Percentiles rank a stretch among this genome's conserved stretches.
These are phyloP conservation scores for Suhomyces choctaworum DNA, from an alignment of 1,139 yeast genomes.

Conservation along the genomic window DNA sequence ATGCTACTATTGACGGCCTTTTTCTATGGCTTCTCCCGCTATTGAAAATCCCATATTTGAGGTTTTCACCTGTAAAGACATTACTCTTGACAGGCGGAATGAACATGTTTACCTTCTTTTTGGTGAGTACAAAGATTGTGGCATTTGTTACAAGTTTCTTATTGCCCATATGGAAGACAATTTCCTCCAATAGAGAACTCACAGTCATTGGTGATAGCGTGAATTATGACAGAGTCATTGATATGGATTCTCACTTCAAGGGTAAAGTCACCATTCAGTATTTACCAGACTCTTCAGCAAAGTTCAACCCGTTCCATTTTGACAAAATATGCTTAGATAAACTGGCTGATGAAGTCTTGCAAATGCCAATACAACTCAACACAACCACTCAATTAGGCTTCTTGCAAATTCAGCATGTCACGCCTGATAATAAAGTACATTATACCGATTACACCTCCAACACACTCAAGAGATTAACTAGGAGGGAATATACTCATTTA, in stretches of 20 bases:
- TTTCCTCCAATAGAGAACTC: slow-evolving; percentile 57
- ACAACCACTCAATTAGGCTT: slow-evolving; percentile 73
- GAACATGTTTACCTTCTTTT: slow-evolving; percentile 40
- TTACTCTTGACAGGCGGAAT: slow-evolving; percentile 41
- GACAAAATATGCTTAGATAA: slow-evolving; percentile 58
- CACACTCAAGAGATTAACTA: slow-evolving; percentile 50
- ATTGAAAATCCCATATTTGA: slow-evolving; percentile 71
- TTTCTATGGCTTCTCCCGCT: slow-evolving; percentile 71
- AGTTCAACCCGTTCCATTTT: slow-evolving; percentile 71
- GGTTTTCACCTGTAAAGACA: slow-evolving; percentile 57
- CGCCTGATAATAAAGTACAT: slow-evolving; percentile 52
- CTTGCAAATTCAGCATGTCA: slow-evolving; percentile 64
- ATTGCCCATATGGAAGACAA: slow-evolving; percentile 47
- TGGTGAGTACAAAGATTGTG: slow-evolving; percentile 41
- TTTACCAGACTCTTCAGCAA: slow-evolving; percentile 88
- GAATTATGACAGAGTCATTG: slow-evolving; percentile 45
- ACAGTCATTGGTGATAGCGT: slow-evolving; percentile 64
- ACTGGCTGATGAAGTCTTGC: slow-evolving; percentile 20
- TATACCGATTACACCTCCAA: slow-evolving; percentile 56
- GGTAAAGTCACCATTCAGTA: slow-evolving; percentile 86
- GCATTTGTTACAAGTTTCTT: slow-evolving; percentile 37
- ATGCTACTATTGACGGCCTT: slow-evolving; percentile 68
- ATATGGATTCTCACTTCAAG: slow-evolving; percentile 72
- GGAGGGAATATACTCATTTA: slow-evolving; percentile 43
- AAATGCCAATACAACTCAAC: slow-evolving; percentile 77